Conservation (phyloP, 371 early-diverging fungal species). For the Thermomucor indicae-seudaticae region DNA sequence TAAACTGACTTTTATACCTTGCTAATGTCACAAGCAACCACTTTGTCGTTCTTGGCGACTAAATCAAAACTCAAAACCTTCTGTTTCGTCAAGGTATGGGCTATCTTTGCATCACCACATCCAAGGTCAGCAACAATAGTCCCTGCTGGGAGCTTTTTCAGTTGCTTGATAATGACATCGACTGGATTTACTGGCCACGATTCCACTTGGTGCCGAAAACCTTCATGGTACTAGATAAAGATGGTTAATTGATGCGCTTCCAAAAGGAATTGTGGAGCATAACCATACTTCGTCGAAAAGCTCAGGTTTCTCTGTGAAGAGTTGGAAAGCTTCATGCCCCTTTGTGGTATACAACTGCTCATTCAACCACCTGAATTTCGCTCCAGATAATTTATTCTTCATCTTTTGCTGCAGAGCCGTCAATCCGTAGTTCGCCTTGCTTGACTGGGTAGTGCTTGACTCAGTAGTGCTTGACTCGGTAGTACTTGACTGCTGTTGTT, state of each 20-base stretch:
- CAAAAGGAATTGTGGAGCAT: neutral
- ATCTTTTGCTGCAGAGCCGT: conserved; percentile 79
- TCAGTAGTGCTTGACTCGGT: neutral
- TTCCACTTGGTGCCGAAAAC: conserved; percentile 92
- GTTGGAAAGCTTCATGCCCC: conserved; percentile 66
- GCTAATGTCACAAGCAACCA: conserved; percentile 94
- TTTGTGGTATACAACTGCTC: conserved; percentile 91
- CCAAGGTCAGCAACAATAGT: conserved; percentile 94
- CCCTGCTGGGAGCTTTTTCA: conserved; percentile 47
- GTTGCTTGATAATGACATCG: conserved; percentile 75
- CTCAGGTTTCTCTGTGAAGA: conserved; percentile 83
- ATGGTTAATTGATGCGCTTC: neutral
- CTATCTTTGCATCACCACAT: conserved; percentile 96
- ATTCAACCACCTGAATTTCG: conserved; percentile 93
- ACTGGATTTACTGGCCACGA: conserved; percentile 98
- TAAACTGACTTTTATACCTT: conserved; percentile 39
- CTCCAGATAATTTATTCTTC: conserved; percentile 81
- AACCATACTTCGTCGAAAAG: conserved; percentile 85
- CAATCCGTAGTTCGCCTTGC: too few relatives aligned
- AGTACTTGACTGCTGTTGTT: neutral
- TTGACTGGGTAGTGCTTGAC: neutral
- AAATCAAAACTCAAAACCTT: conserved; percentile 95
- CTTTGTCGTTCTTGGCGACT: conserved; percentile 76
- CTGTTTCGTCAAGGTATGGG: conserved; percentile 62
- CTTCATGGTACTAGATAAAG: conserved; percentile 83